phyloP scores from a whole-genome alignment of 2,329 filamentous ascomycete genomes.

The Talaromyces sp. region DNA sequence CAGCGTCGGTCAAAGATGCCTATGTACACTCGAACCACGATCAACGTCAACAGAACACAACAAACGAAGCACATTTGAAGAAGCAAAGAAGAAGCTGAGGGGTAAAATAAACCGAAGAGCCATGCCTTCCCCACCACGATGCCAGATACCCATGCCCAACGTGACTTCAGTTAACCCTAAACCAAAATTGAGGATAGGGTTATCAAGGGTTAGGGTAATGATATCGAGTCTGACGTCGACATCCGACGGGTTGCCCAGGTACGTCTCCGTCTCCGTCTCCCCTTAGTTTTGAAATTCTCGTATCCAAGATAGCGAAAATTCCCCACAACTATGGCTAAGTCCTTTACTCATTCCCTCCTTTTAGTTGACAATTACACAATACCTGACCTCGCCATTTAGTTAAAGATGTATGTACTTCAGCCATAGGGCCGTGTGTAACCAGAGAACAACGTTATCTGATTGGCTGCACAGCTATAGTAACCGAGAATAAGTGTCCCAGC shows the following conservation, averaged over 20 bases:
- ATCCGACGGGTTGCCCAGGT: not conserved
- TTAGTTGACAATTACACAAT: not conserved
- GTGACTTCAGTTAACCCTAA: slow-evolving; percentile 1
- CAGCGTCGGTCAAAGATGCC: too few relatives aligned
- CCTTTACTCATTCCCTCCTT: not conserved
- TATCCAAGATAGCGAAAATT: not conserved
- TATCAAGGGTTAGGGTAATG: not conserved
- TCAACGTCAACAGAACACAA: too few relatives aligned
- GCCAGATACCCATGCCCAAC: not conserved
- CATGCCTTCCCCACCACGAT: not conserved
- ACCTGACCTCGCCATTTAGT: not conserved
- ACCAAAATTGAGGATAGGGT: not conserved
- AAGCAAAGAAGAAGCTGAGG: not conserved
- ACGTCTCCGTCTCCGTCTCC: not conserved
- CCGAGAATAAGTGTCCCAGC: not conserved
- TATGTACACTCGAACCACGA: not conserved
- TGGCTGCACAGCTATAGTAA: not conserved
- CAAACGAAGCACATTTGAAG: not conserved
- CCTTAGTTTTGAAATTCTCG: not conserved
- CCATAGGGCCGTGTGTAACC: not conserved
- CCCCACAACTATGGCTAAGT: not conserved
- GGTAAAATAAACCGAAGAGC: not conserved
- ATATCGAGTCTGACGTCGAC: not conserved
- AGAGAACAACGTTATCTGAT: not conserved
- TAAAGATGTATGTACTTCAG: not conserved